Evolutionary conservation across 1,284 basidiomycete genomes (phyloP), one percentile per base, ranked within the genome.

Genomic region (Ceratobasidium sp.): DNA sequence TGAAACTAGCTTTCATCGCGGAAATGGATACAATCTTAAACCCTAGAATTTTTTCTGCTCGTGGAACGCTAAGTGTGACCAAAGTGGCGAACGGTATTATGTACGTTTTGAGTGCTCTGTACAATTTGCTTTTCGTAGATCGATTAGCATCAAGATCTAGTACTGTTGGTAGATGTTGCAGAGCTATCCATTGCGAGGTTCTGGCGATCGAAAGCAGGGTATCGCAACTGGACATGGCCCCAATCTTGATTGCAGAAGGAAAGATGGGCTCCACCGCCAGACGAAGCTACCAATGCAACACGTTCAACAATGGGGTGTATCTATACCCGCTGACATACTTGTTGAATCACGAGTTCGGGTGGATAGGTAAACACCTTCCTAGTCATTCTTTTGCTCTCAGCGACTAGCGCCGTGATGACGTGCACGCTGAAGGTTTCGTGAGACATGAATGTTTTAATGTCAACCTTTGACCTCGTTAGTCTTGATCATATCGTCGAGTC

Each of bases 21-120:
- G 74, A 75, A 4, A 73, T 73, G 54, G 80, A 79, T 22, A 91
- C 77, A 55, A 91, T 86, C 71, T 89, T 85, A 84, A 85, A 87
- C 71, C 38, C 38, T 89, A 87, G 32, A 86, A 82, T 4, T 77
- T 81, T 0, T 81, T 76, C 12, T 85, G 72, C 8, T 79, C 82
- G 40, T 84, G 81, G 32, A 40, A 17, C 38, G 17, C 38, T 17
- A 40, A 8, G 8, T 17, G 17, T 10, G 17, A 40, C 38, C 10
- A 40, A 8, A 40, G 38, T 40, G 8, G 38, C 38, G 38, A 40
- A 40, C 38, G 38, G 17, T 40, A 40, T 10, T 40, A 40, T 8
- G 38, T 40, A 8, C 8, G 38, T 17, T 40, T 40, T 17, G 38
- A 17, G 8, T 40, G 38, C 38, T 17, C 8, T 17, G 17, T 40